Percentiles rank a stretch among this genome's conserved stretches.
Conservation (phyloP, 148 eudicot species). For the Chenopodium album region DNA sequence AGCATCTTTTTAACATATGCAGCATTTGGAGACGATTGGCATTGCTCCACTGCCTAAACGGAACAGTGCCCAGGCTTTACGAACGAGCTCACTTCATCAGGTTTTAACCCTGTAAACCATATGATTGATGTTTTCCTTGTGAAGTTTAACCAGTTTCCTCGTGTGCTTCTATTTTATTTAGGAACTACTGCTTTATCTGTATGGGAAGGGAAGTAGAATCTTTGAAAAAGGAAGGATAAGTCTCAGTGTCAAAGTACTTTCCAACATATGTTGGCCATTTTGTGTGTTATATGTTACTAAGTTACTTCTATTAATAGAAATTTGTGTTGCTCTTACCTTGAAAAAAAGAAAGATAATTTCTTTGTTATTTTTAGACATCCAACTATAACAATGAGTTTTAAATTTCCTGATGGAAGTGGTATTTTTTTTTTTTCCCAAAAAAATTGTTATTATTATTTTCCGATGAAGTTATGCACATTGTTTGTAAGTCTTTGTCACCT, state of each 20-base stretch:
- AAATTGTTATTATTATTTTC: too few relatives aligned
- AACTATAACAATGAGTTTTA: background rate
- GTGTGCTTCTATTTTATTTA: background rate
- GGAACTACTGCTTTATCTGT: too few relatives aligned
- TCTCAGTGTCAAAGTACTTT: too few relatives aligned
- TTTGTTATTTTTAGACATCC: background rate
- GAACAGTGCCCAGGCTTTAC: slow-evolving; percentile 64
- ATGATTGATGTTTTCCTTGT: background rate
- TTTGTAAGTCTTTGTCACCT: background rate
- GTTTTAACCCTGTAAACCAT: slow-evolving; percentile 30
- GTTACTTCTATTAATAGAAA: too few relatives aligned
- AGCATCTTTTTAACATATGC: slow-evolving; percentile 21
- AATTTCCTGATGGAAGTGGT: background rate
- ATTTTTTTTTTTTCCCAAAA: background rate
- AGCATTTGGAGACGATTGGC: slow-evolving; percentile 85
- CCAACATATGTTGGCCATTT: too few relatives aligned
- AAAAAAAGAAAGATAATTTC: background rate
- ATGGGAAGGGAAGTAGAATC: too few relatives aligned
- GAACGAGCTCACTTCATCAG: slow-evolving; percentile 98
- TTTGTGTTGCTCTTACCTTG: background rate
- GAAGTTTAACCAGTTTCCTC: background rate
- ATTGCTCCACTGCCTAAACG: slow-evolving; percentile 86
- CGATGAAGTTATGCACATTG: background rate
- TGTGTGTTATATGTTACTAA: too few relatives aligned
- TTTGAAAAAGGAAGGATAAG: background rate